These are phyloP conservation scores for Gryganskiella cystojenkinii DNA, from an alignment of 192 early-diverging fungal species.

Conservation along the genomic window DNA sequence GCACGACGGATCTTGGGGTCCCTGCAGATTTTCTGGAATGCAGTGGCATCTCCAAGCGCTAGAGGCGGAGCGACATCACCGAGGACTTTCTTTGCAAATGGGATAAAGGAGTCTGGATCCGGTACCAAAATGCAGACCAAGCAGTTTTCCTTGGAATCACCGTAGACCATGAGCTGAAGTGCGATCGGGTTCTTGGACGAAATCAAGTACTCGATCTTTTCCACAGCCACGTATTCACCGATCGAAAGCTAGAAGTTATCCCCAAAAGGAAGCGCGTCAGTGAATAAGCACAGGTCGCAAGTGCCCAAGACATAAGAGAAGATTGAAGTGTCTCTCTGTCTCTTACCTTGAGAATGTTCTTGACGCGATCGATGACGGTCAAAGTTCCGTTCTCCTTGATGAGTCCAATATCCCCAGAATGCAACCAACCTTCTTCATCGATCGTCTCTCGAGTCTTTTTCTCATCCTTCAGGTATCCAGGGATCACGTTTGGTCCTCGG, in stretches of 20 bases:
- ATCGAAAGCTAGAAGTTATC: neutral
- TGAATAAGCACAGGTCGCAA: neutral
- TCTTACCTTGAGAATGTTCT: slow-evolving; percentile 86
- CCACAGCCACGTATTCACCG: slow-evolving; percentile 82
- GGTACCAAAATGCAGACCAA: slow-evolving; percentile 82
- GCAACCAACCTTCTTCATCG: slow-evolving; percentile 85
- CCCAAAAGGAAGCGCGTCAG: neutral
- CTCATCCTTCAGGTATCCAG: slow-evolving; percentile 80
- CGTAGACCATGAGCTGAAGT: slow-evolving; percentile 80
- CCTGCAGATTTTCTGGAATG: slow-evolving; percentile 62
- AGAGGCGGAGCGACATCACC: slow-evolving; percentile 27
- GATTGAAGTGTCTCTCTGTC: neutral
- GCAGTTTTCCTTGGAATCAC: slow-evolving; percentile 75
- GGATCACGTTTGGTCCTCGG: slow-evolving; percentile 77
- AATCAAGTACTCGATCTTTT: slow-evolving; percentile 80
- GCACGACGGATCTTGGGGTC: slow-evolving; percentile 57
- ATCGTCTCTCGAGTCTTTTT: slow-evolving; percentile 78
- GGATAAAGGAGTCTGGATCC: slow-evolving; percentile 58
- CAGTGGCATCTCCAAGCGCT: slow-evolving; percentile 14
- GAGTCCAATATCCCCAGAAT: slow-evolving; percentile 85
- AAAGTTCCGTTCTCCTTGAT: slow-evolving; percentile 75
- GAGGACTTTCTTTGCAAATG: slow-evolving; percentile 56
- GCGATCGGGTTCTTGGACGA: slow-evolving; percentile 64
- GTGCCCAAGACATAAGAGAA: too few species aligned
- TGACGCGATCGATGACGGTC: slow-evolving; percentile 82